Conservation (phyloP, 1,284 basidiomycete genomes). For the Ustilago hordei region DNA sequence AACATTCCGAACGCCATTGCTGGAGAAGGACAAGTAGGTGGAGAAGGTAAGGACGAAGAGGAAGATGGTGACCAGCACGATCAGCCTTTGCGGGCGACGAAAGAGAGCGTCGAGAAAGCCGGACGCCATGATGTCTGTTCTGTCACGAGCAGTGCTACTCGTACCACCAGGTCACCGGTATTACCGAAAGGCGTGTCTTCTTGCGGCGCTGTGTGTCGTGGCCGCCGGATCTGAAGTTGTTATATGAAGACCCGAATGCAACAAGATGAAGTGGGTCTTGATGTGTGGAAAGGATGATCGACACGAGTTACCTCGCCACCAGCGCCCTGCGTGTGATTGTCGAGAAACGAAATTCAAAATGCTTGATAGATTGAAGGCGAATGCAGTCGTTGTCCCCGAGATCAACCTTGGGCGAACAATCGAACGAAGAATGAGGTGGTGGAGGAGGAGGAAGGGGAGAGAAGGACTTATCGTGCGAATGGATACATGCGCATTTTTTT, state of each 20-base stretch:
- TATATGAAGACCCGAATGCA: not conserved
- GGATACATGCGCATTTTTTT: no score
- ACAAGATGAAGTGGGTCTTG: slow-evolving; percentile 2
- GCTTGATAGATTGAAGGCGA: no score
- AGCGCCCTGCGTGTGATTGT: not conserved
- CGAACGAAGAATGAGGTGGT: no score
- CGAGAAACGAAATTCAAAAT: not conserved
- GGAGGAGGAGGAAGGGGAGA: no score
- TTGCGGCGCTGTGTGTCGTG: not conserved
- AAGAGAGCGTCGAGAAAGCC: slow-evolving; percentile 54
- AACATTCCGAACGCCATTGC: slow-evolving; percentile 41
- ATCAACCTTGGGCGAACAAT: no score
- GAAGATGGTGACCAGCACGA: slow-evolving; percentile 52
- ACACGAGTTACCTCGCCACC: not conserved
- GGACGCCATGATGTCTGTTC: slow-evolving; percentile 29
- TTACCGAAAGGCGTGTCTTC: not conserved
- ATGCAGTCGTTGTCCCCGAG: no score
- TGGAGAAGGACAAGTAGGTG: slow-evolving; percentile 57
- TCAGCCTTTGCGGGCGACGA: slow-evolving; percentile 58
- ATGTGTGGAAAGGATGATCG: not conserved
- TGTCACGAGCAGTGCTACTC: not conserved
- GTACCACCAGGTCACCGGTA: not conserved
- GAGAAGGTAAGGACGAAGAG: slow-evolving; percentile 54
- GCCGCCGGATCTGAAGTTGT: no score
- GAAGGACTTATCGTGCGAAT: no score